Conservation (phyloP, 371 early-diverging fungal species). For the Syncephalastrum monosporum region DNA sequence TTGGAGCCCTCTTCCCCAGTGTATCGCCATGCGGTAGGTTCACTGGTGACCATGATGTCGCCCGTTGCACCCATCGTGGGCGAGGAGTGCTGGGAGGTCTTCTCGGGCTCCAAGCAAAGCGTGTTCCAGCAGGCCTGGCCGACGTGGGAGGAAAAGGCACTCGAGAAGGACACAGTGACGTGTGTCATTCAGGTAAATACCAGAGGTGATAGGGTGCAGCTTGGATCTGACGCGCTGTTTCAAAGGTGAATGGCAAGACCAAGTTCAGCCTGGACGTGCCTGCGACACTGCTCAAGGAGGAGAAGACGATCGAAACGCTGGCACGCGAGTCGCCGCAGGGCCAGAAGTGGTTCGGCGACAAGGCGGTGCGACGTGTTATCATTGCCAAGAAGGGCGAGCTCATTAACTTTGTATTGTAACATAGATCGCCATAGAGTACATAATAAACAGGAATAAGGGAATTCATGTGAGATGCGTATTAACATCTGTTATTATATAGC, state of each 20-base stretch:
- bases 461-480: too few species aligned
- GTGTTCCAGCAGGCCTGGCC: constrained; percentile 73
- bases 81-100: constrained; percentile 73
- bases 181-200: constrained; percentile 57
- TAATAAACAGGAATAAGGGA: too few species aligned
- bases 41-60: constrained; percentile 70
- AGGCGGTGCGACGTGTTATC: constrained; percentile 60
- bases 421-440: too few species aligned
- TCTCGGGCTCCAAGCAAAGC: constrained; percentile 19
- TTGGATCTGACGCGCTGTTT: neutral
- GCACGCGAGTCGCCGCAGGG: constrained; percentile 53
- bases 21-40: constrained; percentile 55
- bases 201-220: neutral
- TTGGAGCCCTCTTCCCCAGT: constrained; percentile 38
- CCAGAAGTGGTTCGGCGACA: constrained; percentile 57
- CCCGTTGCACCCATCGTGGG: constrained; percentile 75
- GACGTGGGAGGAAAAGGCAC: constrained; percentile 45
- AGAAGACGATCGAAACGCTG: constrained; percentile 37
- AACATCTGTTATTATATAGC: too few species aligned
- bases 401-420: constrained; percentile 65
- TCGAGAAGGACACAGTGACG: constrained; percentile 49
- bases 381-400: constrained; percentile 74
- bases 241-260: constrained; percentile 79
- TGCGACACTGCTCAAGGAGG: constrained; percentile 27
- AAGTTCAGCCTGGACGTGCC: constrained; percentile 68